phyloP scores from a whole-genome alignment of 2,329 filamentous ascomycete genomes.

The Rugonectria rugulosa region DNA sequence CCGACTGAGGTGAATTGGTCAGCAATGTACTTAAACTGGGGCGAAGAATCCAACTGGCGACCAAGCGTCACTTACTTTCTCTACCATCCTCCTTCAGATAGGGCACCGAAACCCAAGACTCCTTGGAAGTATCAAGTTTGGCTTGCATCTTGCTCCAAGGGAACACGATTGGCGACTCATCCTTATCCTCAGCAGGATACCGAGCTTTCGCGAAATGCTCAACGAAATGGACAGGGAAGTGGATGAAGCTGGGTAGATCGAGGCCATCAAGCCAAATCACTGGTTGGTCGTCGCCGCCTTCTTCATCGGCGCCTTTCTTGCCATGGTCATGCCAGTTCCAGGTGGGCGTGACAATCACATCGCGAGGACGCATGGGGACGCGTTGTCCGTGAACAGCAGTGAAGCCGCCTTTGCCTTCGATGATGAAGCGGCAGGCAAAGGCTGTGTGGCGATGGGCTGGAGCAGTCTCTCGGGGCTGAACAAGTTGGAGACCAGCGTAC shows the following conservation, averaged over 20 bases:
- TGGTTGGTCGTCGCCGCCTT: conserved; percentile 40
- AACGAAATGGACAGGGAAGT: conserved; percentile 61
- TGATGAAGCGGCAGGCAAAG: conserved; percentile 64
- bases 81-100: conserved; percentile 45
- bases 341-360: conserved; percentile 64
- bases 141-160: conserved; percentile 56
- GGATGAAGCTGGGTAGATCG: conserved; percentile 58
- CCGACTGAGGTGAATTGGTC: conserved; percentile 22
- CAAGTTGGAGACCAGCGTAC: conserved; percentile 63
- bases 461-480: conserved; percentile 63
- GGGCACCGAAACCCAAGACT: conserved; percentile 38
- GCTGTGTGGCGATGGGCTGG: conserved; percentile 63
- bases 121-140: conserved; percentile 45
- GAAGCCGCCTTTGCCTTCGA: conserved; percentile 61
- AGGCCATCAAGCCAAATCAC: conserved; percentile 67
- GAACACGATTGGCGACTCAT: conserved; percentile 55
- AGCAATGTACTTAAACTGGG: neutral
- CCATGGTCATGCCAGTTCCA: conserved; percentile 69
- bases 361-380: conserved; percentile 58
- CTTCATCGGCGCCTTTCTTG: conserved; percentile 55
- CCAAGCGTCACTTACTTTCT: conserved; percentile 42
- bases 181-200: conserved; percentile 55
- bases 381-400: conserved; percentile 63
- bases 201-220: conserved; percentile 55
- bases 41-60: no score